These are phyloP conservation scores for Auxenochlorella pyrenoidosa DNA, from an alignment of 139 green algal species.

Conservation along the genomic window DNA sequence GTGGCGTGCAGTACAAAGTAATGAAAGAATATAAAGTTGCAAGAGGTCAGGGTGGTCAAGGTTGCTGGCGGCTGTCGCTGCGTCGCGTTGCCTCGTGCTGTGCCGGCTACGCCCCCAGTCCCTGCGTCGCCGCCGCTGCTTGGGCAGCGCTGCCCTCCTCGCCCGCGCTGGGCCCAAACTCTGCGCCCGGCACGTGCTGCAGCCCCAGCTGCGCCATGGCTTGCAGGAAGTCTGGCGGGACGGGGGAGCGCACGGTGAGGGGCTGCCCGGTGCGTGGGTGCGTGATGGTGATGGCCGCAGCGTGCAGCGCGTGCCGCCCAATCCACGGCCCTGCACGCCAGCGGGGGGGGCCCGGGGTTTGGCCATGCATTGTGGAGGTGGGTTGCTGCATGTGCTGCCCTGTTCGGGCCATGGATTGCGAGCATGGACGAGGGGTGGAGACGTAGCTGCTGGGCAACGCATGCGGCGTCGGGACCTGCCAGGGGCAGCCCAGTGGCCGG, in stretches of 20 bases:
- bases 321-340: conserved; percentile 64
- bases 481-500: too few relatives aligned
- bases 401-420: neutral
- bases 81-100: neutral
- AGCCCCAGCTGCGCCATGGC: conserved; percentile 57
- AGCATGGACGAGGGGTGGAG: neutral
- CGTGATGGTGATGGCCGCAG: conserved; percentile 54
- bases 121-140: neutral
- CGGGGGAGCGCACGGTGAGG: conserved; percentile 63
- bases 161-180: neutral
- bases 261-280: conserved; percentile 49
- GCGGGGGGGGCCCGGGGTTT: neutral
- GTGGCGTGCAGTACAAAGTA: neutral
- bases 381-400: neutral
- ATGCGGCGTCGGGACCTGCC: neutral
- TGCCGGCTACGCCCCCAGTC: neutral
- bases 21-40: neutral
- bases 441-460: neutral
- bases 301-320: conserved; percentile 75
- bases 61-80: neutral
- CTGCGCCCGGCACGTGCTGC: neutral
- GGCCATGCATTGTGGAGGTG: neutral
- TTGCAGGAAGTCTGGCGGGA: conserved; percentile 67
- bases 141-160: neutral
- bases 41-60: neutral